These are phyloP conservation scores for Quercus agrifolia DNA, from an alignment of 306 rosid genomes.

Conservation along the genomic window DNA sequence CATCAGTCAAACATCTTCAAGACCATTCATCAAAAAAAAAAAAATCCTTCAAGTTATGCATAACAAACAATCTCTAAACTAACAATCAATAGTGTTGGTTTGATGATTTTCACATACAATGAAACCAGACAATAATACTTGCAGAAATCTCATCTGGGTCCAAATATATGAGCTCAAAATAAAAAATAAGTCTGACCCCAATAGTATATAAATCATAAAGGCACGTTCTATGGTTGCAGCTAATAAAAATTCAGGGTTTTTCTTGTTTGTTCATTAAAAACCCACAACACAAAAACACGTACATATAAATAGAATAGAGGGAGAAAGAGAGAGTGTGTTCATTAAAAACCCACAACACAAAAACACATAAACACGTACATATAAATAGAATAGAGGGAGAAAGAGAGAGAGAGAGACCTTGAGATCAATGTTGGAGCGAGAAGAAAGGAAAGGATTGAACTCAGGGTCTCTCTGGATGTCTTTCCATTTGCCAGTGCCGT, in stretches of 20 bases:
- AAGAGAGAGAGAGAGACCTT: conserved; percentile 21
- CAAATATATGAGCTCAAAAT: not conserved
- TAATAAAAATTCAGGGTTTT: not conserved
- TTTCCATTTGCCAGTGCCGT: conserved; percentile 50
- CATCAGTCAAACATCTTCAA: not conserved
- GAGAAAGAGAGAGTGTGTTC: not conserved
- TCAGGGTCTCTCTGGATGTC: conserved; percentile 52
- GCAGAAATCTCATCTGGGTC: not conserved
- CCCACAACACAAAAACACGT: not conserved
- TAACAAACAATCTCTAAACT: not conserved
- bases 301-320: not conserved
- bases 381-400: not conserved
- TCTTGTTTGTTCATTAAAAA: not conserved
- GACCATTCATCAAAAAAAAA: not conserved
- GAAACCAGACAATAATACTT: not conserved
- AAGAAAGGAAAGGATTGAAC: conserved; percentile 34
- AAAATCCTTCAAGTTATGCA: not conserved
- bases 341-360: not conserved
- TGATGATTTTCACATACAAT: not conserved
- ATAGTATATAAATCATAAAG: not conserved
- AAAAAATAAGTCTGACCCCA: not conserved
- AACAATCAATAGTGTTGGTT: not conserved
- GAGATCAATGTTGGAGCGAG: conserved; percentile 52
- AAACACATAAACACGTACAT: not conserved
- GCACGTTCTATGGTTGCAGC: not conserved